Base-by-base conservation (phyloP, 768 basidiomycete species). In the Boletus subparvulus region DNA sequence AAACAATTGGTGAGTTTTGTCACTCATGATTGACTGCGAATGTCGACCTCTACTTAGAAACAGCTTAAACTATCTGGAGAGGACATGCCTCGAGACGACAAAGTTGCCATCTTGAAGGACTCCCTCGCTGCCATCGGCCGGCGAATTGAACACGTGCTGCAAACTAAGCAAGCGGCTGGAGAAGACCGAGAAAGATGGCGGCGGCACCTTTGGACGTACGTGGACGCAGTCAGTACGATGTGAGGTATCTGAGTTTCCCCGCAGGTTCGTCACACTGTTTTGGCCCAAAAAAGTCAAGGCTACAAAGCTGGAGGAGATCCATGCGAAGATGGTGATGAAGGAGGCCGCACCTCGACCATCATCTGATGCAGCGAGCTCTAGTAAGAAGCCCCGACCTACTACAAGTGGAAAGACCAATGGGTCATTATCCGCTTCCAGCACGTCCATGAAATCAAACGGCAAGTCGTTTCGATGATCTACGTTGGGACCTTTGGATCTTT, bases 261-360 rank as follows among this genome's bases (percentile, higher is more conserved):
- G 12, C 65, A 94, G 92, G 36, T 98, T 98, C 61, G 94, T 97
- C 45, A 94, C 93, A 3, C 80, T 94, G 52, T 98, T 98, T 75
- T 98, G 95, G 95, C 95, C 95, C 6, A 92, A 96, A 78, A 92
- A 95, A 74, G 94, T 98, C 61, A 94, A 90, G 70, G 92, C 94
- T 13, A 85, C 83, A 16, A 97, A 97, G 73, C 77, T 98, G 39
- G 91, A 95, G 72, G 93, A 94, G 68, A 96, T 98, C 43, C 94
- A 97, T 66, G 89, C 91, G 16, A 97, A 97, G 76, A 93, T 97
- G 89, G 91, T 92, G 59, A 88, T 88, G 82, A 92, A 92, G 72
- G 90, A 90, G 68, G 81, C 83, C 45, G 81, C 83, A 35, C 84
- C 85, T n/a, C 75, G 83, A 56, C 73, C 81, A n/a, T 75, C 78